A percentile compares a stretch with the other conserved stretches of the same genome.
Conservation (phyloP, 768 basidiomycete genomes). For the Phallus indusiatus region DNA sequence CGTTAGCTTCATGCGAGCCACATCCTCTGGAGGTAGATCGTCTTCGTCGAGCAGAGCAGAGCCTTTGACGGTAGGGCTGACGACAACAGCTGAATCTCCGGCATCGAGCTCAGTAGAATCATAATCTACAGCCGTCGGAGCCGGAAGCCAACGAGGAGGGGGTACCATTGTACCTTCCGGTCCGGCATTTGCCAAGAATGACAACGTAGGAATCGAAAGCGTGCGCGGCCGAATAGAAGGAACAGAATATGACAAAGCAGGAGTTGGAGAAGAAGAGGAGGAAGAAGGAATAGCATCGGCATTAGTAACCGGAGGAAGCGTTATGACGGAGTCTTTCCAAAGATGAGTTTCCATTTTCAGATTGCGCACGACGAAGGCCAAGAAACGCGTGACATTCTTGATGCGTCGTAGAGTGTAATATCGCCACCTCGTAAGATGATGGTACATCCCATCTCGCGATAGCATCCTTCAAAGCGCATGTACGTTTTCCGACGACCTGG, state of each 20-base stretch:
- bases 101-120: not conserved
- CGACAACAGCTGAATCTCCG: not conserved
- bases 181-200: not conserved
- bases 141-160: slow-evolving; percentile 5
- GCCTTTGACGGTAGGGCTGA: slow-evolving; percentile 19
- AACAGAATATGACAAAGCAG: not conserved
- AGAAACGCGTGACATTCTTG: slow-evolving; percentile 88
- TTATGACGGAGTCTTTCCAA: slow-evolving; percentile 86
- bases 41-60: slow-evolving; percentile 31
- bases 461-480: slow-evolving; percentile 97
- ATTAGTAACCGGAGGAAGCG: slow-evolving; percentile 57
- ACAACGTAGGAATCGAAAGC: slow-evolving; percentile 11
- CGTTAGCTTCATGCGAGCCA: slow-evolving; percentile 58
- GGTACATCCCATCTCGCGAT: slow-evolving; percentile 87
- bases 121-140: not conserved
- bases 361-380: slow-evolving; percentile 88
- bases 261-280: slow-evolving; percentile 16
- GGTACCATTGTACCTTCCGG: not conserved
- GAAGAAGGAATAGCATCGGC: slow-evolving; percentile 55
- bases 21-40: slow-evolving; percentile 58
- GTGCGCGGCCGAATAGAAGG: slow-evolving; percentile 3
- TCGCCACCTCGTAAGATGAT: slow-evolving; percentile 86
- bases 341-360: slow-evolving; percentile 88
- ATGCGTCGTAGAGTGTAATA: slow-evolving; percentile 71
- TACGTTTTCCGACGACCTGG: slow-evolving; percentile 93